Base-by-base conservation (phyloP, 2,329 filamentous ascomycete genomes). In the Colletotrichum spaethianum region DNA sequence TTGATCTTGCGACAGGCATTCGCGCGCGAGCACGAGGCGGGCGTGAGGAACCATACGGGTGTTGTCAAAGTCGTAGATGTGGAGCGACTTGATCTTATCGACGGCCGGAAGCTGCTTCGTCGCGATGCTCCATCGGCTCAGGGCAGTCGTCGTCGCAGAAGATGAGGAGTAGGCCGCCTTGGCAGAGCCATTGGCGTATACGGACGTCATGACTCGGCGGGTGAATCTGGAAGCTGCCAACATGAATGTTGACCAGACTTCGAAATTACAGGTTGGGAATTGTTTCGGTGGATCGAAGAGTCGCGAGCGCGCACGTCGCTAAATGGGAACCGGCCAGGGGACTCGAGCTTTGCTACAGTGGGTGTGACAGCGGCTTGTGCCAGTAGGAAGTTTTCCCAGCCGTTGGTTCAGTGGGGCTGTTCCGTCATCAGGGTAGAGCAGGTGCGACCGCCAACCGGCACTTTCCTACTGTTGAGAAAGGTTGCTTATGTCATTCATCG, bases 51-150 rank as follows among this genome's bases (percentile, higher is more conserved):
- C 4, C 92, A 80, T 85, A 96, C 94, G 85, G 46, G 96, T 98
- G 79, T 99, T 98, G 83, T 99, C 96, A 82, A 98, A 99, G 82
- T 99, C 96, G 84, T 98, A 98, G 76, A 99, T 89, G 80, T 98
- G 96, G 63, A 99, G 91, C 11, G 91, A 85, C 80, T 90, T 94
- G 82, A 98, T 92, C 67, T 90, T 86, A 52, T 93, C 86, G 14
- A 91, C 87, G 40, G 90, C 89, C 89, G 75, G 59, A 75, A 96
- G 86, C 73, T 92, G 88, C 79, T 90, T 92, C 78, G 91, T 91
- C 73, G 92, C 85, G 76, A 95, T 91, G 50, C 94, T 97, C 95
- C 95, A 98, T 76, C 95, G 88, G 81, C 92, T 92, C 74, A 98
- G 84, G 52, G 92, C 90, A 20, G 94, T 97, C 72, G 93, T 82